Evolutionary conservation across 768 basidiomycete genomes (phyloP), one percentile per base, ranked within the genome.

Genomic region (Albatrellus ellisii): DNA sequence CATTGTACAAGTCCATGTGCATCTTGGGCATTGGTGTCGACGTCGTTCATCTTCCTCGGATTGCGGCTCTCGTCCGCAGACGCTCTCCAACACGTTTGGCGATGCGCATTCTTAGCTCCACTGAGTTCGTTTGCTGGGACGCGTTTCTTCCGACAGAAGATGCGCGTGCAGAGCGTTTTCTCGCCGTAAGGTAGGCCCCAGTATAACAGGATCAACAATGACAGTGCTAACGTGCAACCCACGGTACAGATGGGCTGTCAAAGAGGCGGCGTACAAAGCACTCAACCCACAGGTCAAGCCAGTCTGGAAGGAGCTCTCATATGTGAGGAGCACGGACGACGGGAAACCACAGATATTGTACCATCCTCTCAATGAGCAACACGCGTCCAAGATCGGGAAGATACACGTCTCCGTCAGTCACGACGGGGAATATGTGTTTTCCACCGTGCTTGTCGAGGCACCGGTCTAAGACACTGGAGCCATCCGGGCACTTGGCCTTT

Each of bases 181-280:
- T 90, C 15, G 79, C 77, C 25, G 81, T 88, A 28, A 71, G 87
- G 87, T 87, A 55, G 17, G 73, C 36, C 36, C n/a, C 10, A 9
- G n/a, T 28, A 31, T 17, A 12, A 25, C 11, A 3, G n/a, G n/a
- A n/a, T n/a, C n/a, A n/a, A n/a, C n/a, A n/a, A n/a, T n/a, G n/a
- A n/a, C n/a, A n/a, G n/a, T n/a, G n/a, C n/a, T n/a, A n/a, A n/a
- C n/a, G n/a, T n/a, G n/a, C 45, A 14, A 22, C 36, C 18, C 12
- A 14, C 8, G 1, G 15, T 21, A 3, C 50, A 90, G 87, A 12
- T 91, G 85, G 84, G 67, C 75, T 25, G 70, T 83, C 15, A 91
- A 91, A 51, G 88, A 91, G 59, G 83, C 88, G 0, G 76, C 78
- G 0, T 91, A 89, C 63, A 91, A 91, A 54, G 88, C 87, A 0